These are phyloP conservation scores for Dactylellina sp. DNA, from an alignment of 2,329 filamentous ascomycete genomes.

Conservation along the genomic window DNA sequence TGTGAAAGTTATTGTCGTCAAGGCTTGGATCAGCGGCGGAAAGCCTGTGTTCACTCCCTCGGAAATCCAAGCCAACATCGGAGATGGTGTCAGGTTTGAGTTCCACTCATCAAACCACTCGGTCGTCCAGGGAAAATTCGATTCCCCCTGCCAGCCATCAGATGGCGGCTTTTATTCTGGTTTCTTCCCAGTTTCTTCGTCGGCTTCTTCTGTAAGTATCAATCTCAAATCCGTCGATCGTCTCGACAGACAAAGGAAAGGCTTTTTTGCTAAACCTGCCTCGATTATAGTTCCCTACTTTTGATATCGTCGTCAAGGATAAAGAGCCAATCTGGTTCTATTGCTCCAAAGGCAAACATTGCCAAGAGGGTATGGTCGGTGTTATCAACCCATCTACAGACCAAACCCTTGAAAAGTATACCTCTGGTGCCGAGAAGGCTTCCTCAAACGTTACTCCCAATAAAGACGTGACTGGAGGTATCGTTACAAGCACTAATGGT, in stretches of 20 bases:
- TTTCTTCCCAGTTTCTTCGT: conserved; percentile 73
- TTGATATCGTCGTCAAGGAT: conserved; percentile 76
- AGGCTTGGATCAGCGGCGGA: conserved; percentile 11
- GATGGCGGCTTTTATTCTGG: conserved; percentile 73
- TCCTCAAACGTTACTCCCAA: conserved; percentile 65
- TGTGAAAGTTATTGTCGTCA: conserved; percentile 8
- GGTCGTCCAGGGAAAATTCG: conserved; percentile 80
- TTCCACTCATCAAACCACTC: conserved; percentile 74
- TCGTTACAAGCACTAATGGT: not conserved
- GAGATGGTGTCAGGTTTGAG: conserved; percentile 23
- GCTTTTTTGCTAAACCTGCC: not conserved
- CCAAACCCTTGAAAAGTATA: conserved; percentile 59
- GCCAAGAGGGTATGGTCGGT: conserved; percentile 79
- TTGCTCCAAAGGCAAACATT: conserved; percentile 80
- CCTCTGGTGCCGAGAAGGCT: conserved; percentile 62
- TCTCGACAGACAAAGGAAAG: no score
- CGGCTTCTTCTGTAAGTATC: conserved; percentile 67
- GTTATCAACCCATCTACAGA: conserved; percentile 73
- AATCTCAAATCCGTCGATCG: conserved; percentile 62
- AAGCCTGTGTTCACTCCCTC: conserved; percentile 22
- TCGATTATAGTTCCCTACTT: conserved; percentile 66
- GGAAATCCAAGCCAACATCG: conserved; percentile 4
- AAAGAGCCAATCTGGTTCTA: conserved; percentile 81
- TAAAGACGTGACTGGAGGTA: conserved; percentile 46
- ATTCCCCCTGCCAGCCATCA: conserved; percentile 74